phyloP scores from a whole-genome alignment of 202 grass and related monocot species.

The Elaeis oleifera region DNA sequence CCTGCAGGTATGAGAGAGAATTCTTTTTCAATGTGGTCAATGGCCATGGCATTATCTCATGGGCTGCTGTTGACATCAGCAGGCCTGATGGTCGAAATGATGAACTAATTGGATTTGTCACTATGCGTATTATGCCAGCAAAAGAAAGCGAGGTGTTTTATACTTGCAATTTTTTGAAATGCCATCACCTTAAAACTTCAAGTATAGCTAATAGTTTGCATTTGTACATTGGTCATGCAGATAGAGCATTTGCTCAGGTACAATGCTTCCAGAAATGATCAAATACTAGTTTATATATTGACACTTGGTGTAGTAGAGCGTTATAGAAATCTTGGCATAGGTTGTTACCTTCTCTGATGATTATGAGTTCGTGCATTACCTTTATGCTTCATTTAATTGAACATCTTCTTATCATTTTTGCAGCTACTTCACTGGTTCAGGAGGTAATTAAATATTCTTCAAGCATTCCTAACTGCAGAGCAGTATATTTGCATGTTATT shows the following conservation, averaged over 20 bases:
- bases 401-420: constrained; percentile 17
- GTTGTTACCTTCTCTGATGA: constrained; percentile 32
- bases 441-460: constrained; percentile 94
- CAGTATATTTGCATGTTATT: constrained; percentile 97
- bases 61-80: constrained; percentile 82
- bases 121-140: constrained; percentile 59
- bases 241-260: constrained; percentile 92
- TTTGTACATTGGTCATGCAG: constrained; percentile 38
- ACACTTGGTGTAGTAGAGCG: constrained; percentile 77
- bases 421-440: constrained; percentile 75
- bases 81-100: constrained; percentile 48
- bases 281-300: constrained; percentile 78
- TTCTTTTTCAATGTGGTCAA: constrained; percentile 94
- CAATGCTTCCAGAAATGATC: constrained; percentile 58
- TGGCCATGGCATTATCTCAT: constrained; percentile 76
- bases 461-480: constrained; percentile 77
- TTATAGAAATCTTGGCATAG: constrained; percentile 89
- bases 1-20: constrained; percentile 78
- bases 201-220: constrained; percentile 12
- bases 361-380: neutral
- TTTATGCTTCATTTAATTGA: constrained; percentile 8
- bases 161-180: neutral
- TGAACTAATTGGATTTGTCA: constrained; percentile 86
- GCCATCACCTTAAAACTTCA: neutral
- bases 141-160: constrained; percentile 83